Conservation (phyloP, 169 alveolate species). For the Cardiosporidium cionae region DNA sequence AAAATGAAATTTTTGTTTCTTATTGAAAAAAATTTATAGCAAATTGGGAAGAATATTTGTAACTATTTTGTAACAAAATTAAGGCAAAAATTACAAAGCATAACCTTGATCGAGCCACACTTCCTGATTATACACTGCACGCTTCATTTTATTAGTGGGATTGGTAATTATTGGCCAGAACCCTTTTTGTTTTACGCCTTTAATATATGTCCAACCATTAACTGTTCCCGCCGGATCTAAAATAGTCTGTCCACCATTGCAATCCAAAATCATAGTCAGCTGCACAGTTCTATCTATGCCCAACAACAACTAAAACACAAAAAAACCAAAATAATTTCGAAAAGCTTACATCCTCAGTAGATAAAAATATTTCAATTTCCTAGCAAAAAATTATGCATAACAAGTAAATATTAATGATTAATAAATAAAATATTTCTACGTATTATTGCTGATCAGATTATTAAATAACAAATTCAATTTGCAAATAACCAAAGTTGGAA, state of each 20-base stretch:
- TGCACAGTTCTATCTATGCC: conserved; percentile 44
- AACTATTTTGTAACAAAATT: no score
- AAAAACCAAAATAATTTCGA: not conserved
- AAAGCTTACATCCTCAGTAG: not conserved
- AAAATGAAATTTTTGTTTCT: no score
- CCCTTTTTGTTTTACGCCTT: conserved; percentile 73
- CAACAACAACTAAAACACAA: conserved; percentile 21
- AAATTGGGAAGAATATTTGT: no score
- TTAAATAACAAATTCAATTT: no score
- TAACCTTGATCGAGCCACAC: conserved; percentile 51
- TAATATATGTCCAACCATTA: conserved; percentile 57
- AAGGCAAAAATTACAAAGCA: no score
- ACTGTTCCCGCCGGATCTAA: conserved; percentile 72
- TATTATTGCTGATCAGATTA: no score
- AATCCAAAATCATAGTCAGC: conserved; percentile 66
- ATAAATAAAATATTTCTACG: no score
- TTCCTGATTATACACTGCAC: conserved; percentile 57
- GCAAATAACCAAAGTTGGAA: no score
- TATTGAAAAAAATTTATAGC: no score
- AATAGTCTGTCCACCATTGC: conserved; percentile 77
- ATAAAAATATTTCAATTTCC: not conserved
- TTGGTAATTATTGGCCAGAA: conserved; percentile 76
- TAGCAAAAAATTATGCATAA: no score
- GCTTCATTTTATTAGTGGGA: conserved; percentile 72
- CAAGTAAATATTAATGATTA: no score